A percentile compares a stretch with the other conserved stretches of the same genome.
phyloP scores from a whole-genome alignment of 2,329 filamentous ascomycete species.

The Aspergillus viridinutans region DNA sequence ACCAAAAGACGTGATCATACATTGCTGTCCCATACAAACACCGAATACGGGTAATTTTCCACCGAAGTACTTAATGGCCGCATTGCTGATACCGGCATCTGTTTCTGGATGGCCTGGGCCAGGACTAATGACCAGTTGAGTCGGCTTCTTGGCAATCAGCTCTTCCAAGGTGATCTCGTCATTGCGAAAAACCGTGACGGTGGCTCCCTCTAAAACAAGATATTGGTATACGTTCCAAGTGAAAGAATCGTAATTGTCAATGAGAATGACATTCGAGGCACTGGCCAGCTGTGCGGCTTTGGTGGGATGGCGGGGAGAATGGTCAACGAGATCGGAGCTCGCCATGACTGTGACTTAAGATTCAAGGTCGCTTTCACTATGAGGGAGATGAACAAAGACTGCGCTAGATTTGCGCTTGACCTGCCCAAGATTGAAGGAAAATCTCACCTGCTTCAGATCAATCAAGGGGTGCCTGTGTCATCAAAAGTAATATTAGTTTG shows the following conservation, averaged over 20 bases:
- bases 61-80: slow-evolving; percentile 83
- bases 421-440: neutral
- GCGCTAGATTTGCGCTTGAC: neutral
- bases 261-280: slow-evolving; percentile 86
- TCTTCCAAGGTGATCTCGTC: slow-evolving; percentile 85
- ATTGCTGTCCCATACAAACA: slow-evolving; percentile 99
- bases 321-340: slow-evolving; percentile 58
- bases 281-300: slow-evolving; percentile 68
- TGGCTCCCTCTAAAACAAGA: slow-evolving; percentile 89
- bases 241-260: slow-evolving; percentile 99
- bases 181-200: slow-evolving; percentile 84
- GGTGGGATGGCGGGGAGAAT: slow-evolving; percentile 76
- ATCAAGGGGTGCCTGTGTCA: neutral
- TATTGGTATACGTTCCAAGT: slow-evolving; percentile 99
- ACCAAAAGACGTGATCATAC: slow-evolving; percentile 90
- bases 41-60: slow-evolving; percentile 94
- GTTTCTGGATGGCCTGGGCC: slow-evolving; percentile 88
- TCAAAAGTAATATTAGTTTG: too few species aligned
- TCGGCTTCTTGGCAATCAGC: slow-evolving; percentile 76
- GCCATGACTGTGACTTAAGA: slow-evolving; percentile 25
- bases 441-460: neutral
- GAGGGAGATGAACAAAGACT: neutral
- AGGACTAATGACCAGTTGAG: slow-evolving; percentile 90
- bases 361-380: neutral
- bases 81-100: slow-evolving; percentile 90